Percentiles rank a stretch among this genome's conserved stretches.
Evolutionary conservation across 305 asterid species (phyloP).

Genomic region (Withania somnifera): DNA sequence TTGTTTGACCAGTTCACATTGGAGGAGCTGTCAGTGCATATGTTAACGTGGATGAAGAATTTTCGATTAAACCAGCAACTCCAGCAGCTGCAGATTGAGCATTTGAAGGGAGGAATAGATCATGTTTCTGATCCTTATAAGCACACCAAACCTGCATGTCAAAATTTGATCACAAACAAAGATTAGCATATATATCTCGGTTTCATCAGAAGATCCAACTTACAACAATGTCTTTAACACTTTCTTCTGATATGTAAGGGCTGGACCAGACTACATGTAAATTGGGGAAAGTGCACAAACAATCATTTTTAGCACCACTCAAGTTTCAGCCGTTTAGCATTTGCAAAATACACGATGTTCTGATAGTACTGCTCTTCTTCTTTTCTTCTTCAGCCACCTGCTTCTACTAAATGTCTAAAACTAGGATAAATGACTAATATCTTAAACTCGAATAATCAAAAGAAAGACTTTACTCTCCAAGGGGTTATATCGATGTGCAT

Average conservation of each 20-base stretch:
- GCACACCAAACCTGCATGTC: constrained; percentile 87
- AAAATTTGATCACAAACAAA: neutral
- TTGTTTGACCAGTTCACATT: constrained; percentile 36
- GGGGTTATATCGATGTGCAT: too few species aligned
- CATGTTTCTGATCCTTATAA: constrained; percentile 92
- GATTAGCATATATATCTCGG: neutral
- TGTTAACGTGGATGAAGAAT: constrained; percentile 69
- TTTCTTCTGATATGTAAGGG: neutral
- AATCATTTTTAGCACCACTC: neutral
- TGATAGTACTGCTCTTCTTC: neutral
- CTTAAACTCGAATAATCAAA: neutral
- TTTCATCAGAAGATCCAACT: neutral
- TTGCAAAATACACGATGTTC: neutral
- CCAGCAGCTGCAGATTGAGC: constrained; percentile 98
- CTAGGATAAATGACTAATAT: neutral
- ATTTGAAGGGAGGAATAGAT: constrained; percentile 93
- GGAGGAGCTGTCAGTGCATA: constrained; percentile 81
- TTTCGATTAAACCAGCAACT: constrained; percentile 92
- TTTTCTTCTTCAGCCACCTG: neutral
- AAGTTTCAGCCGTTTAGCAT: neutral
- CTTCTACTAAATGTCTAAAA: neutral
- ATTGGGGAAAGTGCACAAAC: neutral
- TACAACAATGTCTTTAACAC: neutral
- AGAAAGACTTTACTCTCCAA: neutral
- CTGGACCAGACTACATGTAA: neutral